phyloP scores from a whole-genome alignment of 2,329 filamentous ascomycete genomes.

The Penicillium sp. region DNA sequence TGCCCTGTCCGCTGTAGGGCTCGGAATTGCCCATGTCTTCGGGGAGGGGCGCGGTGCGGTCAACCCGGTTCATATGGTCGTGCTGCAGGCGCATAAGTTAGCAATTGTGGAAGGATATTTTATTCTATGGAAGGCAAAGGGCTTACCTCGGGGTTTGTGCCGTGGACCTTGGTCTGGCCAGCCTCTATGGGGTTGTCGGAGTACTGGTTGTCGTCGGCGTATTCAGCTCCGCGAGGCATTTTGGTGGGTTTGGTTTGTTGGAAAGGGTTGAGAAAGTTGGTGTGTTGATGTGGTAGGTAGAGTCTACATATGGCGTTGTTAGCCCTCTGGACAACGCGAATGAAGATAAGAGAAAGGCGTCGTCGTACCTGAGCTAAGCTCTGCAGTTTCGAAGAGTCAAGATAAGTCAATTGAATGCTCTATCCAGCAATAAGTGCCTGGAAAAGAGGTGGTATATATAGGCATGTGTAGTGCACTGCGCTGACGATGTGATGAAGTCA shows the following conservation, averaged over 20 bases:
- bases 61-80: conserved; percentile 35
- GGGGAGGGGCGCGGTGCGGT: conserved; percentile 42
- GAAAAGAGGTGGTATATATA: neutral
- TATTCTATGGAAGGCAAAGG: neutral
- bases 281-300: neutral
- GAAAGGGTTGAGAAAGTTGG: neutral
- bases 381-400: neutral
- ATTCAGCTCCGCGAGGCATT: conserved; percentile 49
- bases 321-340: neutral
- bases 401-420: neutral
- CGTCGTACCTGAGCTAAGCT: neutral
- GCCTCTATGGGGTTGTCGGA: conserved; percentile 45
- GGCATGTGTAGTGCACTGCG: neutral
- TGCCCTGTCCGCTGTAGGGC: conserved; percentile 31
- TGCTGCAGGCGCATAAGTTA: conserved; percentile 22
- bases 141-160: conserved; percentile 38
- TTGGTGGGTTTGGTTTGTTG: conserved; percentile 21
- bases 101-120: no score
- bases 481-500: neutral
- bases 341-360: neutral
- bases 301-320: neutral
- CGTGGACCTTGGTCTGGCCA: conserved; percentile 41
- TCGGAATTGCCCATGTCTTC: conserved; percentile 37
- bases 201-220: conserved; percentile 42
- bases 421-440: neutral